Evolutionary conservation across 2,329 filamentous ascomycete genomes (phyloP), one percentile per base, ranked within the genome.

Genomic region (Alternaria burnsii): DNA sequence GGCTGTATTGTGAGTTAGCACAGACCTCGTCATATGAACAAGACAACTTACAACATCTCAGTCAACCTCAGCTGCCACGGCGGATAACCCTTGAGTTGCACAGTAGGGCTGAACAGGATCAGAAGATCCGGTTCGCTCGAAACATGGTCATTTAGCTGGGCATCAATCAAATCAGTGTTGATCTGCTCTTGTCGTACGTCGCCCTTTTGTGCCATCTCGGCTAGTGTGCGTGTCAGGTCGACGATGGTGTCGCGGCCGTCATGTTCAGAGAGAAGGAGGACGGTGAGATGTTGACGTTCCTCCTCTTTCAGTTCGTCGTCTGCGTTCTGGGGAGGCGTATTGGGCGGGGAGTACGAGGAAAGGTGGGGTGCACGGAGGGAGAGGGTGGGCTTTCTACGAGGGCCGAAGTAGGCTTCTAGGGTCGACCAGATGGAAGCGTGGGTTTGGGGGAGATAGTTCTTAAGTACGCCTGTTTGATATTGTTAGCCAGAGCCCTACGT

Each of bases 21-120:
- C 34, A 22, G 43, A 28, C 0, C 20, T 20, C 20, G 16, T 12
- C 43, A 46, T 10, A 0, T 18, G 3, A 5, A 9, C 22, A 41
- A 20, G 48, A 40, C 22, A 38, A 86, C 86, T 76, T 82, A 87
- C 76, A 94, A 97, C 59, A 99, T 97, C 83, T 99, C 95, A 0
- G 94, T 97, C 74, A 99, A 82, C 43, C 95, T 87, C 63, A 98
- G 87, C 80, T 97, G 95, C 95, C 95, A 99, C 1, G 95, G 95
- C 10, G 95, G 95, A 76, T 98, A 99, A 10, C 95, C 93, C 55
- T 93, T 89, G 44, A 99, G 81, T 76, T 93, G 89, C 55, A 98
- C 88, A 51, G 89, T 88, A 4, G 94, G 92, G 1, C 91, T 89
- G 77, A 99, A 99, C 9, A 97, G 82, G 55, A 99, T 87, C 59